A percentile compares a stretch with the other conserved stretches of the same genome.
Conservation (phyloP, 805 yeast genomes). For the Candida nonsorbophila region DNA sequence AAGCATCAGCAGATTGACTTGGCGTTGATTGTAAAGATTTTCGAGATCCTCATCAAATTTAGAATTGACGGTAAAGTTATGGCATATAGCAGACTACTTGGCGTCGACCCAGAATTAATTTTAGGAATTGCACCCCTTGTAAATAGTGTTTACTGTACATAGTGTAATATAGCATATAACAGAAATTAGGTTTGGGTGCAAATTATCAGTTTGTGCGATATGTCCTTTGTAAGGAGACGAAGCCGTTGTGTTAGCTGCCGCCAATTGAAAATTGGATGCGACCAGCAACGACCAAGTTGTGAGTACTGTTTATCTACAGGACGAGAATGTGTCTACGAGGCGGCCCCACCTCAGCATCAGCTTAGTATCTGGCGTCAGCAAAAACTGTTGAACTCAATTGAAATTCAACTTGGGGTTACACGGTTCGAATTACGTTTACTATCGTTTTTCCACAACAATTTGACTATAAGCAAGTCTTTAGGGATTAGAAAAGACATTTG, state of each 20-base stretch:
- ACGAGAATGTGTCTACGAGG: slow-evolving; percentile 6
- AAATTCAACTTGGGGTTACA: too few species aligned
- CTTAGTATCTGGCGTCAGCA: neutral
- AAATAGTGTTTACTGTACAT: too few species aligned
- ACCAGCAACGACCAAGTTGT: slow-evolving; percentile 4
- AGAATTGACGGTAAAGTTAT: slow-evolving; percentile 21
- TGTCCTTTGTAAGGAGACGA: neutral
- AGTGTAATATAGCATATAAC: too few species aligned
- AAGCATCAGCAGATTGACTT: too few species aligned
- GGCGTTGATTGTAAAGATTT: slow-evolving; percentile 13
- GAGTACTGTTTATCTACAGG: slow-evolving; percentile 5
- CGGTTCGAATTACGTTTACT: neutral
- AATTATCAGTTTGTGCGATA: neutral
- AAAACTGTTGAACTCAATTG: too few species aligned
- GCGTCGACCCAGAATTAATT: too few species aligned
- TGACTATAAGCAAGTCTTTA: too few species aligned
- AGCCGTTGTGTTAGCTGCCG: slow-evolving; percentile 5
- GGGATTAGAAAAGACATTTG: too few species aligned
- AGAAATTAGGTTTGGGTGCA: too few species aligned
- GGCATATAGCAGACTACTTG: slow-evolving; percentile 8
- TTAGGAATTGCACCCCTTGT: too few species aligned
- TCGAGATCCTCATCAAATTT: slow-evolving; percentile 11
- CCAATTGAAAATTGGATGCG: slow-evolving; percentile 5
- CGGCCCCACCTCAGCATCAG: neutral
- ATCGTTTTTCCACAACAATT: neutral